These are phyloP conservation scores for Microbotryum violaceum DNA, from an alignment of 1,284 basidiomycete species.

Conservation along the genomic window DNA sequence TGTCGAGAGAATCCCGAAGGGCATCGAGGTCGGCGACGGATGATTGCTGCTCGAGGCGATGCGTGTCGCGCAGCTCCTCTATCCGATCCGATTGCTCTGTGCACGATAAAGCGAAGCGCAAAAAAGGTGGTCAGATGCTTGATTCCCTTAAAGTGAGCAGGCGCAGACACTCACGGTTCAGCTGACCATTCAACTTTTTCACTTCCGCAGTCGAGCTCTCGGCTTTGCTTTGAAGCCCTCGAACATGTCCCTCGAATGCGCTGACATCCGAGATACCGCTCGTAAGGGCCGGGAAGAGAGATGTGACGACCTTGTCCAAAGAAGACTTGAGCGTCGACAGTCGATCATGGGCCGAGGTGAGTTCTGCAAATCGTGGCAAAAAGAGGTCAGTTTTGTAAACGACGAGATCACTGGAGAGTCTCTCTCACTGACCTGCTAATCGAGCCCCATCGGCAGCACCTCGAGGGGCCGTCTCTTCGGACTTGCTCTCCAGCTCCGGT, in stretches of 20 bases:
- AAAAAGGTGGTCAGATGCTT: neutral
- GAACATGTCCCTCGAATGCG: slow-evolving; percentile 64
- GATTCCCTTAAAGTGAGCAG: neutral
- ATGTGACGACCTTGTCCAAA: slow-evolving; percentile 13
- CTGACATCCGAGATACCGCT: slow-evolving; percentile 47
- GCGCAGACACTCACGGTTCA: slow-evolving; percentile 53
- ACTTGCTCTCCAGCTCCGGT: too few species aligned
- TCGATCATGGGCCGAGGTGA: slow-evolving; percentile 9
- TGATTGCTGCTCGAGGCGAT: slow-evolving; percentile 65
- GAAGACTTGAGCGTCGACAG: slow-evolving; percentile 11
- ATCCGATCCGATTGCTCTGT: slow-evolving; percentile 73
- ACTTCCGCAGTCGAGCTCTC: slow-evolving; percentile 69
- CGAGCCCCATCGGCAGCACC: neutral
- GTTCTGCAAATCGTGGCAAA: neutral
- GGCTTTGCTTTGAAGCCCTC: slow-evolving; percentile 58
- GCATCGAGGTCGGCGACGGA: slow-evolving; percentile 64
- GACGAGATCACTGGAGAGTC: neutral
- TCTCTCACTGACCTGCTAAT: neutral
- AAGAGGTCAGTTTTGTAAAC: neutral
- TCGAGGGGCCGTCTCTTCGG: too few species aligned
- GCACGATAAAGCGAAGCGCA: neutral
- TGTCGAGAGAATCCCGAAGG: slow-evolving; percentile 50
- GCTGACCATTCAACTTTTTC: slow-evolving; percentile 59
- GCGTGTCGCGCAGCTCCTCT: slow-evolving; percentile 73
- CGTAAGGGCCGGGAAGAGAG: slow-evolving; percentile 3